Conservation (phyloP, 1,284 basidiomycete genomes). For the Hemileccinum hortonii region DNA sequence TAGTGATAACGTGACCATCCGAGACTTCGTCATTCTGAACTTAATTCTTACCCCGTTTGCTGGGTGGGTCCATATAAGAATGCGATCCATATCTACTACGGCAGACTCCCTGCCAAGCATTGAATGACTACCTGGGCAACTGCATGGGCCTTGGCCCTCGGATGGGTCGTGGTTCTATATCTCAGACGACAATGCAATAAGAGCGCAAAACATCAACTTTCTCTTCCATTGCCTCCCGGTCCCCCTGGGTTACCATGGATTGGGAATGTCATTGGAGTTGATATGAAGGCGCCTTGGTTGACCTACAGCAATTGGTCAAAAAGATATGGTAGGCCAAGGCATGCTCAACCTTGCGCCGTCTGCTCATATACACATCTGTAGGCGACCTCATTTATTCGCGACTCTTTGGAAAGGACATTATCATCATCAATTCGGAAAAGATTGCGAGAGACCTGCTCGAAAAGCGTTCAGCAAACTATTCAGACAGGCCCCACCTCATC, state of each 20-base stretch:
- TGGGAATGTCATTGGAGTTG: not conserved
- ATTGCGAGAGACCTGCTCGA: constrained; percentile 19
- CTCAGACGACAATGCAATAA: not conserved
- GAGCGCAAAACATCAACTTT: not conserved
- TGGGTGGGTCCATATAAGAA: not conserved
- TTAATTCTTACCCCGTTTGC: too few relatives aligned
- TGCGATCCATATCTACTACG: not conserved
- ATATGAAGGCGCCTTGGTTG: constrained; percentile 7
- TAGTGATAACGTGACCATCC: too few relatives aligned
- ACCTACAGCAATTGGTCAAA: constrained; percentile 13
- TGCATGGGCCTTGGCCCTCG: not conserved
- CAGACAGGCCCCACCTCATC: constrained; percentile 12
- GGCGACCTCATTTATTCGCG: constrained; percentile 18
- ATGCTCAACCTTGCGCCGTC: not conserved
- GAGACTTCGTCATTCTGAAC: too few relatives aligned
- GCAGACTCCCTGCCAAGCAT: too few relatives aligned
- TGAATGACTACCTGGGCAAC: not conserved
- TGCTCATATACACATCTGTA: not conserved
- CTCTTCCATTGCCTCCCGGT: not conserved
- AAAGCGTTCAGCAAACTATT: constrained; percentile 12
- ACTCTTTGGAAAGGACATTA: constrained; percentile 15
- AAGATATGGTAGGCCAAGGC: constrained; percentile 7
- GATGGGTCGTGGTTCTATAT: not conserved
- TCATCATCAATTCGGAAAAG: constrained; percentile 22
- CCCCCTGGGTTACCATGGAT: constrained; percentile 3